phyloP scores from a whole-genome alignment of 2,329 filamentous ascomycete genomes.

The Pseudogymnoascus sp. region DNA sequence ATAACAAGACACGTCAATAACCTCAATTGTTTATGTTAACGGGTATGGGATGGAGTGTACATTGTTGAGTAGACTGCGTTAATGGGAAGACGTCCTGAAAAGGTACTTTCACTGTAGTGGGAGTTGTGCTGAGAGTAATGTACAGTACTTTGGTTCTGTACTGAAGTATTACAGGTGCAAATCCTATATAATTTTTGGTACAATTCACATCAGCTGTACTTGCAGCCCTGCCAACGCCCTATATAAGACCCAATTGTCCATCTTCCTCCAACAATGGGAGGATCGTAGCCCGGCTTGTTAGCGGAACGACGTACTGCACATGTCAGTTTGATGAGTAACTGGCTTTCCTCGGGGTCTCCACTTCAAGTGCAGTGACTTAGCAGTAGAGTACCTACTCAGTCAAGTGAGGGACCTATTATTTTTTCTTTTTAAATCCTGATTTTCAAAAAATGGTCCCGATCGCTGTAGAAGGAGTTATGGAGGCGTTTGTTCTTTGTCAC shows the following conservation, averaged over 20 bases:
- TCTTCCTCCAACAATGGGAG: background rate
- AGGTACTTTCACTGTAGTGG: background rate
- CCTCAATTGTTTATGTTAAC: background rate
- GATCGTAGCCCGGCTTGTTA: background rate
- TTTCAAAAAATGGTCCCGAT: background rate
- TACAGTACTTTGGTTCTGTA: background rate
- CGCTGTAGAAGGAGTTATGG: background rate
- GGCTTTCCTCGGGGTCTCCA: background rate
- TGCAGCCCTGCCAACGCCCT: background rate
- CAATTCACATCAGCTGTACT: background rate
- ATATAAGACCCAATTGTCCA: background rate
- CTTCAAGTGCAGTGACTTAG: background rate
- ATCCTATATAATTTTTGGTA: background rate
- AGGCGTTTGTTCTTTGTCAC: background rate
- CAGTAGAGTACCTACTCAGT: background rate
- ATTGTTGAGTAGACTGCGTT: background rate
- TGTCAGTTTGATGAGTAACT: background rate
- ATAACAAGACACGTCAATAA: background rate
- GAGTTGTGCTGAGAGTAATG: background rate
- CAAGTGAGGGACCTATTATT: background rate
- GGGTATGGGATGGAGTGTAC: background rate
- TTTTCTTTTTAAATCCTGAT: background rate
- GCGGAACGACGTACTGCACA: background rate
- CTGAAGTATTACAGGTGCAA: background rate
- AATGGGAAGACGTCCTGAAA: background rate